Base-by-base conservation (phyloP, 305 asterid genomes). In the Striga hermonthica region DNA sequence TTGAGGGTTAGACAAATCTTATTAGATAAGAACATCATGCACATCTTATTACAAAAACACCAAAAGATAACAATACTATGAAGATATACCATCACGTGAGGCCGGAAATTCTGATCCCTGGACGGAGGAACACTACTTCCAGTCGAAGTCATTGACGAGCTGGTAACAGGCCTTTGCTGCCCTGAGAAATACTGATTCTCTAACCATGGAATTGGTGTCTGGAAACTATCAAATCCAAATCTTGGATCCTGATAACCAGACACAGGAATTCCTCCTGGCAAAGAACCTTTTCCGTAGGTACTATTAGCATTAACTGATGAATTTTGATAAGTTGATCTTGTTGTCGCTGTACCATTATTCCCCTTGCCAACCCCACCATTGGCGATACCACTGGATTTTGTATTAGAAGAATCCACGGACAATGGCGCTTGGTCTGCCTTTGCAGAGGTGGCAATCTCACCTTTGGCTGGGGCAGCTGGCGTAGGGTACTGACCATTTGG, bases 161-260 rank as follows among this genome's bases (percentile, higher is more conserved):
- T 74, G 35, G 66, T 74, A 4, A 77, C 64, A 8, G 82, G 74
- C 76, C 77, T 81, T 7, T 72, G 64, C 63, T 80, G 77, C 38
- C 78, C 92, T 9, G 81, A 64, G 65, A 67, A 80, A 40, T 82
- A 82, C 4, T 82, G 78, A 12, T 70, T 72, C 59, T 83, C 89
- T 53, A 76, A 16, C 93, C 88, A 85, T 37, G 85, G 80, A 57
- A 83, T 47, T 4, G 86, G 90, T 11, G 89, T 80, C 40, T 65
- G 81, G 36, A 74, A 45, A 31, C 88, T 88, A 66, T 87, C 92
- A 69, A 72, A 83, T n/a, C 74, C 77, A 75, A 52, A 82, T 68
- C 90, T 75, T 34, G 80, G 81, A 59, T 86, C 90, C 69, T 82
- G 84, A 80, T 78, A 85, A 36, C 81, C 81, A 57, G 82, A 76